Conservation (phyloP, 441 rosid genomes). For the Corymbia calophylla region DNA sequence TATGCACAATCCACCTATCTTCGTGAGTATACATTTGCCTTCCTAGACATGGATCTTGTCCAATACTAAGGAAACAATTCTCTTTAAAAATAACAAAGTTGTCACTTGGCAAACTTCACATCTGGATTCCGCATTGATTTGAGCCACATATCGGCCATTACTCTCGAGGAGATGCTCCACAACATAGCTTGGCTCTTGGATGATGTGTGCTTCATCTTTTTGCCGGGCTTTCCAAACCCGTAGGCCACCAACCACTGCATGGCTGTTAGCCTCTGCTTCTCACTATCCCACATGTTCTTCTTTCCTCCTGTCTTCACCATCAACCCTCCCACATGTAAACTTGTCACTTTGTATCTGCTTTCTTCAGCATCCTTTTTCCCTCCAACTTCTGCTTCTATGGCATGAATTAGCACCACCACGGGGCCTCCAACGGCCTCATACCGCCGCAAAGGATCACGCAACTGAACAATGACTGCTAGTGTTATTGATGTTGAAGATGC, state of each 20-base stretch:
- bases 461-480: slow-evolving; percentile 48
- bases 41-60: background rate
- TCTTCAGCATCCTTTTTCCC: slow-evolving; percentile 37
- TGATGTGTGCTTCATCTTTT: slow-evolving; percentile 30
- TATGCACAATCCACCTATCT: background rate
- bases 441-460: slow-evolving; percentile 77
- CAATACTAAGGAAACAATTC: background rate
- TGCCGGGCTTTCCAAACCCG: slow-evolving; percentile 62
- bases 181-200: slow-evolving; percentile 38
- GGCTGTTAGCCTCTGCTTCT: slow-evolving; percentile 72
- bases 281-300: slow-evolving; percentile 49
- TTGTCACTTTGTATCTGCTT: slow-evolving; percentile 47
- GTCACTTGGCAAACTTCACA: slow-evolving; percentile 38
- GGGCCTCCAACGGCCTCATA: slow-evolving; percentile 92
- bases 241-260: slow-evolving; percentile 77
- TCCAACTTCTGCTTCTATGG: slow-evolving; percentile 11
- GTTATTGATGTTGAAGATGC: slow-evolving; percentile 25
- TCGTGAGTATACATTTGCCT: background rate
- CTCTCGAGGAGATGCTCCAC: slow-evolving; percentile 89
- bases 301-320: slow-evolving; percentile 27
- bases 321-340: slow-evolving; percentile 71
- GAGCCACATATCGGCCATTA: slow-evolving; percentile 97
- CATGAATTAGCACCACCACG: slow-evolving; percentile 51
- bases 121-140: slow-evolving; percentile 88
- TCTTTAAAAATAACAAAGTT: background rate